A percentile compares a stretch with the other conserved stretches of the same genome.
phyloP scores from a whole-genome alignment of 768 basidiomycete species.

The Boletales sp. region DNA sequence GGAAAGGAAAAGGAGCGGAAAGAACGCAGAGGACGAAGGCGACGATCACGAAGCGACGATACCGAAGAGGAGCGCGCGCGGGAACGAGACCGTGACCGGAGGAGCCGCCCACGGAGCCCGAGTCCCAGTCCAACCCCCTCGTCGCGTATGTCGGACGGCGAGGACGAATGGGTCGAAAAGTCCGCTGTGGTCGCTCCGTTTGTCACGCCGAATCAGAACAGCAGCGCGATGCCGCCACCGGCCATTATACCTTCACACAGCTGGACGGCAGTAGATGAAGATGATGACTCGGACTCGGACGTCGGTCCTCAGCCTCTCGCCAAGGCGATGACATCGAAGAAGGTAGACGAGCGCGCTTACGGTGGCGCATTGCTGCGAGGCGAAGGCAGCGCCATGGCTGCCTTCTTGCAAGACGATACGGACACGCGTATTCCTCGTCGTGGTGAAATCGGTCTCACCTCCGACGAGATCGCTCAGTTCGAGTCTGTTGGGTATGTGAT shows the following conservation, averaged over 20 bases:
- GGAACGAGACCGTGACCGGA: slow-evolving; percentile 29
- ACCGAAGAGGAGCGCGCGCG: slow-evolving; percentile 32
- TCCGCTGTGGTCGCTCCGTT: slow-evolving; percentile 30
- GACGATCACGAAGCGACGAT: slow-evolving; percentile 34
- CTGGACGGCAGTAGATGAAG: slow-evolving; percentile 24
- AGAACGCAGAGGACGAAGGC: slow-evolving; percentile 35
- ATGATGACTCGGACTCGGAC: slow-evolving; percentile 56
- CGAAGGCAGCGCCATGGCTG: slow-evolving; percentile 98
- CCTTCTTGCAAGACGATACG: slow-evolving; percentile 84
- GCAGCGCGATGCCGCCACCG: slow-evolving; percentile 23
- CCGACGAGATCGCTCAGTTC: slow-evolving; percentile 81
- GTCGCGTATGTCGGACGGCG: slow-evolving; percentile 36
- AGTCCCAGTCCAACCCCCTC: slow-evolving; percentile 34
- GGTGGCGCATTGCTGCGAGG: slow-evolving; percentile 88
- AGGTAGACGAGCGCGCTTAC: slow-evolving; percentile 79
- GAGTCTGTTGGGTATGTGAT: slow-evolving; percentile 96
- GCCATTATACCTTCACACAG: slow-evolving; percentile 13
- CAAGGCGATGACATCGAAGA: slow-evolving; percentile 43
- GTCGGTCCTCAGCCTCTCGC: slow-evolving; percentile 75
- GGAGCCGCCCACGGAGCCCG: slow-evolving; percentile 32
- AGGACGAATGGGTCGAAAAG: slow-evolving; percentile 73
- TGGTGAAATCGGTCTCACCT: slow-evolving; percentile 94
- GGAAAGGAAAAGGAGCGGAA: slow-evolving; percentile 48
- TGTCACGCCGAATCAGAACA: slow-evolving; percentile 20
- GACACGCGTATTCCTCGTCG: slow-evolving; percentile 91